Conservation (phyloP, 1,284 basidiomycete genomes). For the Cerrena zonata region DNA sequence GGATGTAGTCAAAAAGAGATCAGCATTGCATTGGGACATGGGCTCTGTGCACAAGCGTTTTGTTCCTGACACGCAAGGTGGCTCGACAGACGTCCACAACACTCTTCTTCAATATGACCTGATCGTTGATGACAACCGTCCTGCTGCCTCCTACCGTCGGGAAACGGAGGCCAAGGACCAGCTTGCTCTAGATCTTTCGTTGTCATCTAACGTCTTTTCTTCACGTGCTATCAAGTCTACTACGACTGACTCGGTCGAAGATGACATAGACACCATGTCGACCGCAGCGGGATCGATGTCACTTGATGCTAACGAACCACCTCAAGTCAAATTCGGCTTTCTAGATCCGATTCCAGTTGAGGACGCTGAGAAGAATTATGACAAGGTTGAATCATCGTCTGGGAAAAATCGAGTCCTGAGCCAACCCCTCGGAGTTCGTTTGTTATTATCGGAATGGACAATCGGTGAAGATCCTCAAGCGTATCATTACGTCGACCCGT, state of each 20-base stretch:
- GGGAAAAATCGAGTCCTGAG: slow-evolving; percentile 16
- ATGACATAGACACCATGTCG: slow-evolving; percentile 43
- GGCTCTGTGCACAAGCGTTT: slow-evolving; percentile 38
- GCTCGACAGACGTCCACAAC: slow-evolving; percentile 32
- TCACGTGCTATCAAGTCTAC: slow-evolving; percentile 17
- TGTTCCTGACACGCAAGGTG: slow-evolving; percentile 32
- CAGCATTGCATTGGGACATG: slow-evolving; percentile 52
- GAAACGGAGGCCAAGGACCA: slow-evolving; percentile 55
- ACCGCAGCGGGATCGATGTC: slow-evolving; percentile 48
- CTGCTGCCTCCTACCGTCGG: slow-evolving; percentile 35
- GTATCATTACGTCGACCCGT: slow-evolving; percentile 52
- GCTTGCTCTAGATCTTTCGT: slow-evolving; percentile 54
- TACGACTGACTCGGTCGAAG: slow-evolving; percentile 13
- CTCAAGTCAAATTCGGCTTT: slow-evolving; percentile 54
- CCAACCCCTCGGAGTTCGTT: slow-evolving; percentile 49
- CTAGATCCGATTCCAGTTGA: slow-evolving; percentile 40
- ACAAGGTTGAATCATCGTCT: slow-evolving; percentile 10
- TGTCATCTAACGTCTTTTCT: slow-evolving; percentile 56
- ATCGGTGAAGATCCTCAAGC: slow-evolving; percentile 44
- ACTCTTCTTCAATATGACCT: slow-evolving; percentile 41
- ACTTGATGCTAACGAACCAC: slow-evolving; percentile 42
- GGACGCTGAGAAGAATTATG: background rate
- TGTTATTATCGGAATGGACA: slow-evolving; percentile 64
- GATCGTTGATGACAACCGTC: slow-evolving; percentile 29
- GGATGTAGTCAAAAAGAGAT: slow-evolving; percentile 33